Evolutionary conservation across 208 protist genomes (phyloP).

Genomic region (Leishmania aethiopica): DNA sequence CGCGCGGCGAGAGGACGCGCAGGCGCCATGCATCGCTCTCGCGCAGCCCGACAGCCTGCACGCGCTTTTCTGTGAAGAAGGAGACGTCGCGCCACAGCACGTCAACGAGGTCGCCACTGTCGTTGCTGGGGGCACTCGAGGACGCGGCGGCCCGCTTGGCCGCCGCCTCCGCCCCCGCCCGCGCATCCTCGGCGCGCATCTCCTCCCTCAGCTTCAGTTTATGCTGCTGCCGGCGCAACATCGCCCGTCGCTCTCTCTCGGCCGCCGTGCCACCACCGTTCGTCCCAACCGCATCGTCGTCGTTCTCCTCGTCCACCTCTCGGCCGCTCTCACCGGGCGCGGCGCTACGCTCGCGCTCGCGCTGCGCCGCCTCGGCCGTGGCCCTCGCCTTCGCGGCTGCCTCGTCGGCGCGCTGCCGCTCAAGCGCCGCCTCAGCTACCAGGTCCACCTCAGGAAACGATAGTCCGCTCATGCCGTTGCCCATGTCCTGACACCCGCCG

Average conservation of each 20-base stretch:
- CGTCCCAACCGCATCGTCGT: not conserved
- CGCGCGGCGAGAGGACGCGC: slow-evolving; percentile 29
- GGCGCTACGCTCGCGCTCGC: not conserved
- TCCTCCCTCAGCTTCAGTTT: slow-evolving; percentile 21
- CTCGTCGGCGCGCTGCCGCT: slow-evolving; percentile 14
- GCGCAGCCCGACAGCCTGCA: slow-evolving; percentile 38
- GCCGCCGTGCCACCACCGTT: not conserved
- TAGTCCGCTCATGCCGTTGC: slow-evolving; percentile 64
- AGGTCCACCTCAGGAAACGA: slow-evolving; percentile 74
- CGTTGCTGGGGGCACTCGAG: not conserved
- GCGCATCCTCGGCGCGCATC: slow-evolving; percentile 14
- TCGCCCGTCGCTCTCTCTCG: slow-evolving; percentile 1
- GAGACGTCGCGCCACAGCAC: slow-evolving; percentile 35
- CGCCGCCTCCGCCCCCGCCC: not conserved
- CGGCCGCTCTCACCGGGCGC: not conserved
- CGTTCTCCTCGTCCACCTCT: slow-evolving; percentile 1
- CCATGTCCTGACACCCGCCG: slow-evolving; percentile 65
- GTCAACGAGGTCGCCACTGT: slow-evolving; percentile 38
- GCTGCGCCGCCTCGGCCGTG: slow-evolving; percentile 8
- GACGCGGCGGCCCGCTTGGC: not conserved
- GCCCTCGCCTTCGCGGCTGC: slow-evolving; percentile 14
- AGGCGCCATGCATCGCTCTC: slow-evolving; percentile 40
- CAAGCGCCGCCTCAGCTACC: slow-evolving; percentile 32
- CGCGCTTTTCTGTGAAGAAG: slow-evolving; percentile 18
- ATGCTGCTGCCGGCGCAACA: slow-evolving; percentile 17